Base-by-base conservation (phyloP, 257 asterid species). In the Solanum chilense region DNA sequence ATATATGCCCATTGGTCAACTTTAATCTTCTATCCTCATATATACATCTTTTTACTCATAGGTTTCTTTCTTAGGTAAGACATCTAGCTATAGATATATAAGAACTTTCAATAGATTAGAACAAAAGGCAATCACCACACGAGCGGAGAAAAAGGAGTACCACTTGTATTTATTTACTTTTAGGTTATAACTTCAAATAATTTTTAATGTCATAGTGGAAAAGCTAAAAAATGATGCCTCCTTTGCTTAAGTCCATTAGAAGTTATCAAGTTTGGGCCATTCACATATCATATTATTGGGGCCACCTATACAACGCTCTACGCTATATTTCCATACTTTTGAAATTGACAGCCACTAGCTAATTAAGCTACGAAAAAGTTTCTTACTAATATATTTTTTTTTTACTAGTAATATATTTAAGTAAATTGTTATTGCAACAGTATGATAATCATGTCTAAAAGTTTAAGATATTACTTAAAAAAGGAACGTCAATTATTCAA, bases 41-140 rank as follows among this genome's bases (percentile, higher is more conserved):
- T 42, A 52, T 52, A 18, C 62, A 35, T 31, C 74, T 62, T 56
- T 80, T 87, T 83, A 16, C 39, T 85, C 8, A 74, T 83, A 56
- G 87, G 45, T 18, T 80, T 80, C 85, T 37, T 64, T 56, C 85
- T 80, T 47, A 49, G 45, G 33, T 45, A 12, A 33, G 35, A 56
- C 56, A 74, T 86, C n/a, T 71, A 33, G 68, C 56, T 35, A 44
- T 56, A 56, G 70, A 85, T 41, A 37, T 37, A 37, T 37, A 78
- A 78, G 16, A 45, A 18, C 42, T 80, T 80, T 47, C 20, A 80
- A 27, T 80, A 29, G 85, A 80, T 80, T 7, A 75, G 70, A 86
- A 33, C 76, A 76, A 85, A 82, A 77, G 83, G 80, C 37, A 80
- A 87, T 87, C 85, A 37, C 83, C 90, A 88, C 94, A 92, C 94